Base-by-base conservation (phyloP, 2,329 filamentous ascomycete species). In the Monosporascus sp. region DNA sequence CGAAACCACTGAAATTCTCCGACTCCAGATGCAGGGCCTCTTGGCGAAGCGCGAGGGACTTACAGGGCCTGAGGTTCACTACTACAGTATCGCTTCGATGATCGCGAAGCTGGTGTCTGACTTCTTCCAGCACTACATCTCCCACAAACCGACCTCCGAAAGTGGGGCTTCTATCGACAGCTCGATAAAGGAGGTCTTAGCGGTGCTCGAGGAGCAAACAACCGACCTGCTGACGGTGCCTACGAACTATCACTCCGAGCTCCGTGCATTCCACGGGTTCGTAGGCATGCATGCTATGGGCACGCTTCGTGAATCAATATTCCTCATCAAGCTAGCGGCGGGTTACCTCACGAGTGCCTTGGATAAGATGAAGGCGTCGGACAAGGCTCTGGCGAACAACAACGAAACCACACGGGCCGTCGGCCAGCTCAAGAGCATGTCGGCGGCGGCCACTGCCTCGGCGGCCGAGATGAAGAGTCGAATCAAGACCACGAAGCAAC, bases 221-320 rank as follows among this genome's bases (percentile, higher is more conserved):
- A 5, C 47, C 5, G 51, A 58, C 18, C 62, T 64, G 39, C 39
- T 61, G 6, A 43, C 43, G 3, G 31, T 60, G 2, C 60, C 58
- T 22, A 44, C 43, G 52, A 14, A 56, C 48, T 9, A 47, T 56
- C 9, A 47, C 52, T 55, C 57, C 2, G 60, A 59, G 15, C 46
- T 59, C 17, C 52, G 60, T 24, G 60, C 58, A 1, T 60, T 73
- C 22, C 48, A 62, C 25, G 60, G 64, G 15, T 56, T 75, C 7
- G 58, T 65, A 0, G 57, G 65, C 45, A 58, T 71, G 20, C 72
- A 74, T 59, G 62, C 64, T 41, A 60, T 73, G 54, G 65, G 70
- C 25, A 61, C 68, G 60, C 56, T 72, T 7, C 70, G 71, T 43
- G 72, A 74, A 45, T 63, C 70, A 0, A 64, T 68, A 0, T 49